A percentile compares a stretch with the other conserved stretches of the same genome.
Conservation (phyloP, 257 asterid species). For the Solanum sejunctum region DNA sequence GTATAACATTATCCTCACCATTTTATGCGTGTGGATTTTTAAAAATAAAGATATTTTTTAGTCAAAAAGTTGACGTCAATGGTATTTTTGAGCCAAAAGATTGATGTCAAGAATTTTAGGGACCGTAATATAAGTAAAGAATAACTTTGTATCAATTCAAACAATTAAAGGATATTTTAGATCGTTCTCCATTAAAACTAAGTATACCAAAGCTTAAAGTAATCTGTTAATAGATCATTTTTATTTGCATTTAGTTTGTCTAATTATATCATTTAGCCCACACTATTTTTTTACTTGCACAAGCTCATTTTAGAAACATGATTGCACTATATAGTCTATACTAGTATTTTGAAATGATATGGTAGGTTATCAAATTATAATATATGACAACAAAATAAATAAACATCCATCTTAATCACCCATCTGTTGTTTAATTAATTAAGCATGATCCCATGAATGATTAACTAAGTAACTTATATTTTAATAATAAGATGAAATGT, state of each 20-base stretch:
- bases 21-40: no score
- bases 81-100: no score
- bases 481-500: neutral
- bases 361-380: neutral
- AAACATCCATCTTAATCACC: neutral
- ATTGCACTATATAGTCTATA: neutral
- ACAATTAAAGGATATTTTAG: rapidly evolving
- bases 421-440: neutral
- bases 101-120: no score
- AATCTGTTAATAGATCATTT: neutral
- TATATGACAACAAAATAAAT: neutral
- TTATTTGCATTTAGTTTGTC: neutral
- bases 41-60: no score
- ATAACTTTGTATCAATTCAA: no score
- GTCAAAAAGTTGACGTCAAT: no score
- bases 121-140: no score
- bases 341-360: neutral
- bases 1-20: no score
- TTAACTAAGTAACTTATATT: neutral
- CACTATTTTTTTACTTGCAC: neutral
- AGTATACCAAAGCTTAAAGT: neutral
- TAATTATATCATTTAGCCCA: neutral
- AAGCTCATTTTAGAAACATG: neutral
- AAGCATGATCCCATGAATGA: neutral
- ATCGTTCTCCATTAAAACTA: no score